Evolutionary conservation across 2,329 filamentous ascomycete genomes (phyloP), one percentile per base, ranked within the genome.

Genomic region (Arthrobotrys pseudoclavata): DNA sequence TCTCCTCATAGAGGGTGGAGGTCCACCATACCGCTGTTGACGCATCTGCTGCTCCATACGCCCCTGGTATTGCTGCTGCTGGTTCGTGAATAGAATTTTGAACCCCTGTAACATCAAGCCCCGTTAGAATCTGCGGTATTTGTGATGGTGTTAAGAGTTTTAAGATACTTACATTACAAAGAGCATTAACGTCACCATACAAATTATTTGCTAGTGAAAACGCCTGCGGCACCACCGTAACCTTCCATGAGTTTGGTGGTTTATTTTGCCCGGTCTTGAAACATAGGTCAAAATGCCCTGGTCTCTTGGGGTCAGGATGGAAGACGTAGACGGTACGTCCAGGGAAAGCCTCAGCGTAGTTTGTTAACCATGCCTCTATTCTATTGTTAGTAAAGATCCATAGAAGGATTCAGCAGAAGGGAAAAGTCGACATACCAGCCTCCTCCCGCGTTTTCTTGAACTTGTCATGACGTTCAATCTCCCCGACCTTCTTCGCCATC

Each of bases 401-500:
- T 7, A 2, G 31, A 53, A 53, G 0, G 2, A 31, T 29, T n/a
- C 13, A 18, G 13, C 15, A 20, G 20, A 10, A 26, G n/a, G 31
- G 70, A 22, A 45, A 69, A 62, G 34, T 40, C 69, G 53, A 87
- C 92, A 86, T 90, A 97, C 95, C 94, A 79, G 94, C 92, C 82
- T 96, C 92, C 78, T 90, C 87, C 82, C 91, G 91, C 79, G 90
- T 94, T 79, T 89, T 89, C 85, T 97, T 93, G 86, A 92, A 99
- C 84, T 97, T 97, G 83, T 98, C 95, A 84, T 97, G 91, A 80
- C 91, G 89, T 87, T 93, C 96, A 86, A 99, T 91, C 86, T 99
- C 95, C 80, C 97, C 93, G 63, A 98, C 95, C 87, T 99, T 99
- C 84, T 91, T 92, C 18, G 94, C 92, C 96, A 98, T 99, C 64